Conservation (phyloP, 2,329 filamentous ascomycete genomes). For the Acarospora socialis region DNA sequence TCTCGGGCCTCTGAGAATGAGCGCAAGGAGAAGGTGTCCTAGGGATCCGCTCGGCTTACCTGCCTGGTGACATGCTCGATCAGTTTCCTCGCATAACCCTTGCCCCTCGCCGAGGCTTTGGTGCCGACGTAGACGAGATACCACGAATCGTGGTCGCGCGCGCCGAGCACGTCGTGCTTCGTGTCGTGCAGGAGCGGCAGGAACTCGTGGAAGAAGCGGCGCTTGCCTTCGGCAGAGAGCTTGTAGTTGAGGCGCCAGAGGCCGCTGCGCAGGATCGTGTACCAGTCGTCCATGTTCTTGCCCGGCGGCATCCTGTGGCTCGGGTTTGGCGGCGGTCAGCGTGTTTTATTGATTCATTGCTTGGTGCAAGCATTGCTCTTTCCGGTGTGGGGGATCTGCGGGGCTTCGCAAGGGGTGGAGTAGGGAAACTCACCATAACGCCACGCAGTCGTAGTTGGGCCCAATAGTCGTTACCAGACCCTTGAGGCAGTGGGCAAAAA, state of each 20-base stretch:
- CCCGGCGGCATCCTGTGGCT: conserved; percentile 60
- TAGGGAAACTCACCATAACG: conserved; percentile 51
- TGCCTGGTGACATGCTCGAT: conserved; percentile 53
- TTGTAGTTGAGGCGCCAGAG: conserved; percentile 56
- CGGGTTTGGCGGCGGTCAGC: background rate
- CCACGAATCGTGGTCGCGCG: conserved; percentile 53
- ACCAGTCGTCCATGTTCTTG: conserved; percentile 56
- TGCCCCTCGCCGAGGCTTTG: conserved; percentile 52
- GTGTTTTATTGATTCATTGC: background rate
- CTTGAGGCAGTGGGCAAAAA: conserved; percentile 59
- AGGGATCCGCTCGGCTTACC: conserved; percentile 29
- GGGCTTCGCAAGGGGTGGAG: no score
- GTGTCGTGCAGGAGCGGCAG: conserved; percentile 59
- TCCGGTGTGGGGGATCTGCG: background rate
- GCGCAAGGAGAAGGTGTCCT: background rate
- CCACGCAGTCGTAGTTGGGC: conserved; percentile 61
- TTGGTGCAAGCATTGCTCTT: background rate
- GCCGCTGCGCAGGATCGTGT: conserved; percentile 57
- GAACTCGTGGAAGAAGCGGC: conserved; percentile 65
- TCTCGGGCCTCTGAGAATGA: background rate
- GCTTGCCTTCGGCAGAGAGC: conserved; percentile 53
- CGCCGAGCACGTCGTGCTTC: conserved; percentile 54
- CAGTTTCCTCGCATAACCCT: conserved; percentile 58
- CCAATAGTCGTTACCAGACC: conserved; percentile 63
- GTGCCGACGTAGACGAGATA: conserved; percentile 78